These are phyloP conservation scores for Schizonepeta tenuifolia DNA, from an alignment of 257 asterid genomes.

Conservation along the genomic window DNA sequence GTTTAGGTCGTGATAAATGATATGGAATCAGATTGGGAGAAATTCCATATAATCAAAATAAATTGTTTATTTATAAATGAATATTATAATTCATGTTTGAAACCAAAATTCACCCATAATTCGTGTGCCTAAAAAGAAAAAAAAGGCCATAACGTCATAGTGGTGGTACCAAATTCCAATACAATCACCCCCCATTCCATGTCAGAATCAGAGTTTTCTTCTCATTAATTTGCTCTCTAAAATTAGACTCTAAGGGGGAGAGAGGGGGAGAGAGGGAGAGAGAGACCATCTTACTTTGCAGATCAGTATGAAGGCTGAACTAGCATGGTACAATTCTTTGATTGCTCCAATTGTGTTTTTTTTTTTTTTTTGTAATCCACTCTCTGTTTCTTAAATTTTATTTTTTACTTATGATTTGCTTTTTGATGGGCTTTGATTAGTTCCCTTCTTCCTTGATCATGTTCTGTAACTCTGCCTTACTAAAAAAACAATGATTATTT, in stretches of 20 bases:
- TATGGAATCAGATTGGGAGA: too few relatives aligned
- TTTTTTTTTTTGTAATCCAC: not conserved
- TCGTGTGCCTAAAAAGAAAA: too few relatives aligned
- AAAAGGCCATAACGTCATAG: too few relatives aligned
- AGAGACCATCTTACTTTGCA: not conserved
- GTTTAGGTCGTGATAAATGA: too few relatives aligned
- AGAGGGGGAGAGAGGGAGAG: not conserved
- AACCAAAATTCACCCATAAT: too few relatives aligned
- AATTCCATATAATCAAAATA: too few relatives aligned
- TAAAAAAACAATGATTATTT: not conserved
- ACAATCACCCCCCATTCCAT: slow-evolving; percentile 31
- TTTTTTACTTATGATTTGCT: not conserved
- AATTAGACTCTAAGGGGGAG: not conserved
- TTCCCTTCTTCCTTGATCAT: not conserved
- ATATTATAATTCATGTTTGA: too few relatives aligned
- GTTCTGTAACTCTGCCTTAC: not conserved
- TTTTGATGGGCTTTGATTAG: not conserved
- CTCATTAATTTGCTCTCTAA: not conserved
- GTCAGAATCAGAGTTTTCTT: slow-evolving; percentile 17
- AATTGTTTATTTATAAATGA: too few relatives aligned
- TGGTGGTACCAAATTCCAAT: not conserved
- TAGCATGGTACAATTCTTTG: slow-evolving; percentile 15
- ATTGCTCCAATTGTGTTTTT: not conserved
- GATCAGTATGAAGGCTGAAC: slow-evolving; percentile 23
- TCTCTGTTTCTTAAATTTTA: slow-evolving; percentile 19